Conservation (phyloP, 2,329 filamentous ascomycete species). For the Hypomyces rosellus region DNA sequence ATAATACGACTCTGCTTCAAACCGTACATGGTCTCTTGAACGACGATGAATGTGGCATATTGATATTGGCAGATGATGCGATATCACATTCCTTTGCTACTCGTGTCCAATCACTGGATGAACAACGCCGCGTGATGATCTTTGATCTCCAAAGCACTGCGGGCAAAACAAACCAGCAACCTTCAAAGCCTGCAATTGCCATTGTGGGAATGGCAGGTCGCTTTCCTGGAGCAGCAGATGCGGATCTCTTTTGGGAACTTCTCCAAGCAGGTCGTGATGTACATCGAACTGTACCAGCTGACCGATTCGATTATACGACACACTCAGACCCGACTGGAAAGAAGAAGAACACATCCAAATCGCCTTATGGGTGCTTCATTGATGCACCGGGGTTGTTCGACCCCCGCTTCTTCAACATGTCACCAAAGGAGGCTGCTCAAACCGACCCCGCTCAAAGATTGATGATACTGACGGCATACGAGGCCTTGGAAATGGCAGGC, state of each 20-base stretch:
- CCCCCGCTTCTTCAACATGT: slow-evolving; percentile 73
- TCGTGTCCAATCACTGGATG: too few relatives aligned
- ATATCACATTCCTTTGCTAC: too few relatives aligned
- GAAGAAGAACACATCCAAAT: slow-evolving; percentile 59
- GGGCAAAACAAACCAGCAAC: too few relatives aligned
- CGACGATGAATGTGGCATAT: too few relatives aligned
- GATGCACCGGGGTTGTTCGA: slow-evolving; percentile 68
- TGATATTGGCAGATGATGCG: too few relatives aligned
- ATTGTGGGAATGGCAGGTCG: slow-evolving; percentile 59
- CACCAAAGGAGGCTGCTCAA: slow-evolving; percentile 63
- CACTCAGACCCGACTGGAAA: slow-evolving; percentile 62
- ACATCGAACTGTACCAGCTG: slow-evolving; percentile 51
- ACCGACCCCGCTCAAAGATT: slow-evolving; percentile 70
- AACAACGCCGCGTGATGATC: too few relatives aligned
- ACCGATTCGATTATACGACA: slow-evolving; percentile 58
- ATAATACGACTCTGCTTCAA: too few relatives aligned
- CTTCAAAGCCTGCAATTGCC: slow-evolving; percentile 41
- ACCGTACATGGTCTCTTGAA: too few relatives aligned
- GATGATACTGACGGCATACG: slow-evolving; percentile 65
- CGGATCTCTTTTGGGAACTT: slow-evolving; percentile 51
- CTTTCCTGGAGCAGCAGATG: slow-evolving; percentile 30
- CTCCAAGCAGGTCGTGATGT: slow-evolving; percentile 61
- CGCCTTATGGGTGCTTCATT: slow-evolving; percentile 61
- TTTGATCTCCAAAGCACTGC: too few relatives aligned
- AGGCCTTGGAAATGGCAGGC: slow-evolving; percentile 70